These are phyloP conservation scores for Heterobasidion annosum DNA, from an alignment of 1,284 basidiomycete genomes.

Conservation along the genomic window DNA sequence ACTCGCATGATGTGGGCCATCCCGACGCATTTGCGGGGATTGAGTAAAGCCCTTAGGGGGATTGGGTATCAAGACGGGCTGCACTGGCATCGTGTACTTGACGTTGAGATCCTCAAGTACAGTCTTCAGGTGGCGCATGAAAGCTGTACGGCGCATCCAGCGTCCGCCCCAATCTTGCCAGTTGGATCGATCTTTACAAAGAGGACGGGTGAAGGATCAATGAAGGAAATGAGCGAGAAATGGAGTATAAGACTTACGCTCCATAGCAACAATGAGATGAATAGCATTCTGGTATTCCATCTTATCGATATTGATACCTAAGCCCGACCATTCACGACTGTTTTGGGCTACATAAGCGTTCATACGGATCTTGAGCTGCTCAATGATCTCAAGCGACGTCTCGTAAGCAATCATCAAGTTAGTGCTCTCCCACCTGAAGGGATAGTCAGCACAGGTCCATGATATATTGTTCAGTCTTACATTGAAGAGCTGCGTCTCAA, in stretches of 20 bases:
- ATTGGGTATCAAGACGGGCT: constrained; percentile 53
- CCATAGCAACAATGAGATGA: constrained; percentile 59
- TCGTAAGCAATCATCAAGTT: constrained; percentile 54
- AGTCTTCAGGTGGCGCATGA: constrained; percentile 66
- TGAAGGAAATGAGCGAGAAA: neutral
- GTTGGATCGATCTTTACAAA: constrained; percentile 55
- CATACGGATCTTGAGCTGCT: constrained; percentile 53
- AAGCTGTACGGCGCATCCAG: constrained; percentile 60
- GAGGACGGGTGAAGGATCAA: constrained; percentile 1
- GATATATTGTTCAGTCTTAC: constrained; percentile 27
- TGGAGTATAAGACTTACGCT: constrained; percentile 44
- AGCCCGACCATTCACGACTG: constrained; percentile 66
- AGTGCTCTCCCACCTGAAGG: constrained; percentile 68
- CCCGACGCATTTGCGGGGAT: constrained; percentile 6
- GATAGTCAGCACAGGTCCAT: constrained; percentile 12
- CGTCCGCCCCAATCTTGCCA: constrained; percentile 86
- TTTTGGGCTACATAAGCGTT: constrained; percentile 57
- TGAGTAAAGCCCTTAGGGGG: constrained; percentile 9
- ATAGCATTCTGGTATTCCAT: constrained; percentile 74
- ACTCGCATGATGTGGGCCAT: neutral
- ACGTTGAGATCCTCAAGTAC: constrained; percentile 67
- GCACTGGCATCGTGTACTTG: constrained; percentile 60
- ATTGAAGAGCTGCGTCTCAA: constrained; percentile 67
- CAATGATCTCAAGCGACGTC: constrained; percentile 60
- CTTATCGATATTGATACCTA: constrained; percentile 57